Base-by-base conservation (phyloP, 1,284 basidiomycete genomes). In the Cutaneotrichosporon curvatum region DNA sequence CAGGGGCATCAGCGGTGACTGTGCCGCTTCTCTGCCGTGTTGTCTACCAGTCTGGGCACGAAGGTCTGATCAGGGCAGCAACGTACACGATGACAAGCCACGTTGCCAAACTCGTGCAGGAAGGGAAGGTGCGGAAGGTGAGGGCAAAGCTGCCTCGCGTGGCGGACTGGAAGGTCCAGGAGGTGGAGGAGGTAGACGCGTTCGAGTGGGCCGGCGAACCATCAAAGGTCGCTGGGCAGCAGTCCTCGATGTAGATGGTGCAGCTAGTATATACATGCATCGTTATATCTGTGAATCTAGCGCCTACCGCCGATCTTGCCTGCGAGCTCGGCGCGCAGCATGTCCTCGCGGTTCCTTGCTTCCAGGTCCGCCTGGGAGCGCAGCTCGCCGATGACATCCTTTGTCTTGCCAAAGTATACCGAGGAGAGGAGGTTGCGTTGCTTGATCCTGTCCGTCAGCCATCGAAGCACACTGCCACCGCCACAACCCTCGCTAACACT, bases 331-430 rank as follows among this genome's bases (percentile, higher is more conserved):
- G 87, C 89, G 73, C 96, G 88, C 47, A 98, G 74, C 61, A 89
- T 84, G 48, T 83, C 79, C 68, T 94, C 87, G 65, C 79, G 79
- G 51, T 81, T 79, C 48, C 84, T 83, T 61, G 84, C 83, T 66
- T 88, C 90, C 23, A 95, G 75, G 60, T 91, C 87, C 54, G 87
- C 85, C 20, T 86, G 75, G 55, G 86, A 90, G 38, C 95, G 80
- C 43, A 99, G 76, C 61, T 94, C 87, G 60, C 86, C 86, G 12
- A 96, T 84, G 36, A 98, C 83, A 66, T 98, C 94, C 57, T 87
- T 83, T 37, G 92, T 97, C 75, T 99, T 98, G 47, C 89, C 91
- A 74, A 97, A 97, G 75, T 97, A 97, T 15, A 98, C 94, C 74
- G 95, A 89, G 65, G 94, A 87, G 38, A 99, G 77, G 50, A 91